phyloP scores from a whole-genome alignment of 345 rosid genomes.

The Turnera subulata region DNA sequence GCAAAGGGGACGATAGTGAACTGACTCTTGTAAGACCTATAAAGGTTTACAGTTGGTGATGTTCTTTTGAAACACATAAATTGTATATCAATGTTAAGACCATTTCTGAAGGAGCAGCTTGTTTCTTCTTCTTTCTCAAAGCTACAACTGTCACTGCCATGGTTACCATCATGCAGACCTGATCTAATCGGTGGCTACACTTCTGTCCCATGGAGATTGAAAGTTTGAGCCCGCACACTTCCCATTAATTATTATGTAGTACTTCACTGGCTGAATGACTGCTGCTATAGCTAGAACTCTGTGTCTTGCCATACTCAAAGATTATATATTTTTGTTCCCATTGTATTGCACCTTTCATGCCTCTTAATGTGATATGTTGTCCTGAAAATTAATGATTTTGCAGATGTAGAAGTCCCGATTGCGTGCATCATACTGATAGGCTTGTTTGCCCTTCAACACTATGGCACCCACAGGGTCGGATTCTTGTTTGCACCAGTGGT shows the following conservation, averaged over 20 bases:
- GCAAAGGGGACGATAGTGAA: too few species aligned
- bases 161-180: too few species aligned
- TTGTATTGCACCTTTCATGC: not conserved
- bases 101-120: not conserved
- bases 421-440: constrained; percentile 71
- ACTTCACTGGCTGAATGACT: not conserved
- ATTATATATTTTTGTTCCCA: constrained; percentile 2
- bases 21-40: too few species aligned
- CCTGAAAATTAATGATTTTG: constrained; percentile 24
- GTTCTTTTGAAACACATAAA: not conserved
- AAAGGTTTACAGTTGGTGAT: not conserved
- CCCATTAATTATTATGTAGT: too few species aligned
- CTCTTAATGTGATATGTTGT: constrained; percentile 9
- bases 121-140: not conserved
- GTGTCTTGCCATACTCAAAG: not conserved
- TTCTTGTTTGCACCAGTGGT: constrained; percentile 88
- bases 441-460: constrained; percentile 89
- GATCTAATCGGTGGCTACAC: too few species aligned
- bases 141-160: too few species aligned
- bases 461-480: constrained; percentile 86
- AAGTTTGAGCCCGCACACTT: too few species aligned
- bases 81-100: constrained; percentile 1
- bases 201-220: not conserved
- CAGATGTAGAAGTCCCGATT: constrained; percentile 76
- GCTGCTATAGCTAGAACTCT: not conserved